Evolutionary conservation across 305 asterid genomes (phyloP).

Genomic region (Rubia tinctorum): DNA sequence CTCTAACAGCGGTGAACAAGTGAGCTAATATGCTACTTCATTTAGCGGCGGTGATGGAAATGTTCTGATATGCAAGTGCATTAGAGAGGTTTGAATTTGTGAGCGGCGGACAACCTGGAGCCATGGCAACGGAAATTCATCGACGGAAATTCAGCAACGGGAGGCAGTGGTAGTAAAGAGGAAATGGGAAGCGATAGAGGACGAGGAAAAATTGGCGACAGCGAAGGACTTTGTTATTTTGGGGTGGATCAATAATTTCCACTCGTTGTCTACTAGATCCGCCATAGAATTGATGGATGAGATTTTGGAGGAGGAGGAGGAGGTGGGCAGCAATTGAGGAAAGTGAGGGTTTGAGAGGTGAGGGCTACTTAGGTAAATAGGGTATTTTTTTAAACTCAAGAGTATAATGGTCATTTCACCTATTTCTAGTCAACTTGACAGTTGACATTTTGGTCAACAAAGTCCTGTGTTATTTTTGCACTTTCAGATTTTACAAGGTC

Average conservation of each 20-base stretch:
- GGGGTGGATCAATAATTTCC: conserved; percentile 63
- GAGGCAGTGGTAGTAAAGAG: conserved; percentile 46
- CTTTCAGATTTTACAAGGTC: too few relatives aligned
- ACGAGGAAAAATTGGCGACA: conserved; percentile 53
- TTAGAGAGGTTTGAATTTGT: not conserved
- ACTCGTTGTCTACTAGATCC: conserved; percentile 68
- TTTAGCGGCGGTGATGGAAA: conserved; percentile 5
- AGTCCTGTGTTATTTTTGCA: too few relatives aligned
- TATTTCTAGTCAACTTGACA: too few relatives aligned
- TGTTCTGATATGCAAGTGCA: conserved; percentile 8
- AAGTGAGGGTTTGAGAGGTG: not conserved
- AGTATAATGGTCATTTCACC: too few relatives aligned
- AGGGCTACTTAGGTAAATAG: not conserved
- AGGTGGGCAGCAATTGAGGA: too few relatives aligned
- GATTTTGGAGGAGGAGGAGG: conserved; percentile 22
- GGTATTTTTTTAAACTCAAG: too few relatives aligned
- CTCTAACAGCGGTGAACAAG: not conserved
- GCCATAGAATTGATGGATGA: conserved; percentile 63
- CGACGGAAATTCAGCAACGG: not conserved
- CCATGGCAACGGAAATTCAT: too few relatives aligned
- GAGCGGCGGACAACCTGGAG: too few relatives aligned
- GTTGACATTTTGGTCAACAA: too few relatives aligned
- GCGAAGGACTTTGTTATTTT: conserved; percentile 46
- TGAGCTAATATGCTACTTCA: conserved; percentile 10
- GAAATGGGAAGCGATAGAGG: conserved; percentile 53